Conservation (phyloP, 768 basidiomycete species). For the Tylopilus felleus region DNA sequence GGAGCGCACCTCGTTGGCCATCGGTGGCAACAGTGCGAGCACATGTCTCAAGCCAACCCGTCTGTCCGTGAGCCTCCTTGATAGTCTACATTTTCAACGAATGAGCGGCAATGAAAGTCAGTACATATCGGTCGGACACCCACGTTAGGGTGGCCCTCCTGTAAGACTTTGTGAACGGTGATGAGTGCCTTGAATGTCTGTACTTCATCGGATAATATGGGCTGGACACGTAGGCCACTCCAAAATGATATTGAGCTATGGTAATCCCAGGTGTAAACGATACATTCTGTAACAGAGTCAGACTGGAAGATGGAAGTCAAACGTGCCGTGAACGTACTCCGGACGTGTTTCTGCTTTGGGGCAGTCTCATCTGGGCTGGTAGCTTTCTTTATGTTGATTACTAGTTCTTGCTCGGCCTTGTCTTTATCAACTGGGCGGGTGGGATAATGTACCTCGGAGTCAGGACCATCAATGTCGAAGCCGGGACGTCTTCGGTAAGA, state of each 20-base stretch:
- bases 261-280: constrained; percentile 99
- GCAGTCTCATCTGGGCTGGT: constrained; percentile 93
- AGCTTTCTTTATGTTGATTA: constrained; percentile 97
- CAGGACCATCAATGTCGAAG: constrained; percentile 70
- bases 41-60: constrained; percentile 97
- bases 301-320: constrained; percentile 5
- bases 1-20: constrained; percentile 62
- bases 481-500: constrained; percentile 34
- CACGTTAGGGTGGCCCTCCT: constrained; percentile 95
- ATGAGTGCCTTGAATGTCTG: constrained; percentile 99
- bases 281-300: constrained; percentile 65
- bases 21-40: constrained; percentile 82
- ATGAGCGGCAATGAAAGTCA: constrained; percentile 8
- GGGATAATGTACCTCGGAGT: constrained; percentile 78
- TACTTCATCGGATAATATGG: constrained; percentile 94
- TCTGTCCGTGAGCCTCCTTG: constrained; percentile 95
- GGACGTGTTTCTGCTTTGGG: constrained; percentile 98
- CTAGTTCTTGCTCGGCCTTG: constrained; percentile 92
- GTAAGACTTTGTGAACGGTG: constrained; percentile 94
- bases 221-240: constrained; percentile 95
- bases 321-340: constrained; percentile 60
- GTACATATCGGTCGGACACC: constrained; percentile 17
- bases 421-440: constrained; percentile 98
- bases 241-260: constrained; percentile 97
- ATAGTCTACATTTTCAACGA: constrained; percentile 60